Percentiles rank a stretch among this genome's conserved stretches.
phyloP scores from a whole-genome alignment of 495 filamentous ascomycete species.

The Staphylotrichum tortipilum region DNA sequence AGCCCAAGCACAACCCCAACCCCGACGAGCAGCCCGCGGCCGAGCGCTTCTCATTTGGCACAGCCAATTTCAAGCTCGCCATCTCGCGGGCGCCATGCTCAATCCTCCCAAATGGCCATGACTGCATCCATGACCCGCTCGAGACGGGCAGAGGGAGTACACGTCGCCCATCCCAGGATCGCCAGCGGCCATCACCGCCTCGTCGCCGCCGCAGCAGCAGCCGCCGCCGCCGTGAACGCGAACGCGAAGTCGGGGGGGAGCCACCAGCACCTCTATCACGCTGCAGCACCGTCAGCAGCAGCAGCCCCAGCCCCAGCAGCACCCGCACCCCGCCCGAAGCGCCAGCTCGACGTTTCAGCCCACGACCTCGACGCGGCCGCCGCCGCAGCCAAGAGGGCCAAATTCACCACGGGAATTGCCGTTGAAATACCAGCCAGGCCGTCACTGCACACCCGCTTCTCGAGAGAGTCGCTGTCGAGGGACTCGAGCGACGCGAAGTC shows the following conservation, averaged over 20 bases:
- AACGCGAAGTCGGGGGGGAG: no score
- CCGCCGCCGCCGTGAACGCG: no score
- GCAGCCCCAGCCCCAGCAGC: no score
- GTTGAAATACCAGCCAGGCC: slow-evolving; percentile 33
- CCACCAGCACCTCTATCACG: slow-evolving; percentile 2
- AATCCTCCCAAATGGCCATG: slow-evolving; percentile 21
- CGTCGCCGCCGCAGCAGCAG: no score
- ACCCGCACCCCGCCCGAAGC: slow-evolving; percentile 21
- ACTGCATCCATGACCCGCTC: slow-evolving; percentile 29
- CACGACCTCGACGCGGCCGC: slow-evolving; percentile 11
- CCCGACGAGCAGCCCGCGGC: not conserved
- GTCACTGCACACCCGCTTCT: slow-evolving; percentile 19
- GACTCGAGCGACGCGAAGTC: slow-evolving; percentile 32
- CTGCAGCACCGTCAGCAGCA: no score
- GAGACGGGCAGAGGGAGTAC: slow-evolving; percentile 27
- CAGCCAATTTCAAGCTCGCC: not conserved
- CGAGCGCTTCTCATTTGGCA: not conserved
- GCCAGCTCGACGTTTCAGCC: slow-evolving; percentile 12
- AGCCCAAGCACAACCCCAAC: slow-evolving; percentile 1
- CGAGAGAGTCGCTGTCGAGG: slow-evolving; percentile 11
- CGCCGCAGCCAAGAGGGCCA: slow-evolving; percentile 13
- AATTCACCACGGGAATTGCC: slow-evolving; percentile 25
- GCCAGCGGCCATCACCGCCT: slow-evolving; percentile 3
- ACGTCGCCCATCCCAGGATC: slow-evolving; percentile 14
- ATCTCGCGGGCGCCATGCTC: not conserved